Conservation (phyloP, 177 flowering plant genomes). For the Telopea speciosissima region DNA sequence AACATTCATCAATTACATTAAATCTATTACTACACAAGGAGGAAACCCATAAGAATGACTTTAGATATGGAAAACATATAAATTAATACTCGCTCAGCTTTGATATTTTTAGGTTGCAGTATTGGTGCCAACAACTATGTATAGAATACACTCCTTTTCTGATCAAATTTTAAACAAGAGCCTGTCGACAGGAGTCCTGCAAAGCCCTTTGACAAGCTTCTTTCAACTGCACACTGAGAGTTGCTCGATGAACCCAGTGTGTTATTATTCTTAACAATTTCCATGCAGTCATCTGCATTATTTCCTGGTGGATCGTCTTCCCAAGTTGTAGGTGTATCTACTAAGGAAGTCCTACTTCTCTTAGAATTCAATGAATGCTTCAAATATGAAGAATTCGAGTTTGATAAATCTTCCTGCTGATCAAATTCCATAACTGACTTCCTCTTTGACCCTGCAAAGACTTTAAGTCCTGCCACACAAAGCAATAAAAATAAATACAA, state of each 20-base stretch:
- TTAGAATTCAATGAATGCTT: slow-evolving; percentile 19
- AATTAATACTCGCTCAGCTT: background rate
- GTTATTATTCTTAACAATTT: slow-evolving; percentile 23
- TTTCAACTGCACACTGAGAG: slow-evolving; percentile 69
- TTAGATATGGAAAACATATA: background rate
- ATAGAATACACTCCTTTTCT: slow-evolving; percentile 37
- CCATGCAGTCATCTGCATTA: slow-evolving; percentile 28
- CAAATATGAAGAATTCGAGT: slow-evolving; percentile 11
- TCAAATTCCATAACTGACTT: slow-evolving; percentile 29
- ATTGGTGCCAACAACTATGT: slow-evolving; percentile 6
- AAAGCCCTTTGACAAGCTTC: slow-evolving; percentile 61
- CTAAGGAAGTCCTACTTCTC: slow-evolving; percentile 25
- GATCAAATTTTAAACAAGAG: slow-evolving; percentile 38
- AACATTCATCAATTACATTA: no score
- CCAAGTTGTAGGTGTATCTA: slow-evolving; percentile 11
- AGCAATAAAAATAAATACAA: background rate
- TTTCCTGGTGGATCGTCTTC: slow-evolving; percentile 16
- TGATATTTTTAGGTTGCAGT: background rate
- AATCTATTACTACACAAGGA: background rate
- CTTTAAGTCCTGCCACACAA: slow-evolving; percentile 46
- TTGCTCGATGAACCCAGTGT: slow-evolving; percentile 25
- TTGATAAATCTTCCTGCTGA: slow-evolving; percentile 17
- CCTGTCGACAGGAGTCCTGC: slow-evolving; percentile 54
- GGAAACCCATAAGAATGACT: background rate
- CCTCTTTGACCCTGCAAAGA: slow-evolving; percentile 61